Conservation (phyloP, 768 basidiomycete genomes). For the Mycena galericulata region DNA sequence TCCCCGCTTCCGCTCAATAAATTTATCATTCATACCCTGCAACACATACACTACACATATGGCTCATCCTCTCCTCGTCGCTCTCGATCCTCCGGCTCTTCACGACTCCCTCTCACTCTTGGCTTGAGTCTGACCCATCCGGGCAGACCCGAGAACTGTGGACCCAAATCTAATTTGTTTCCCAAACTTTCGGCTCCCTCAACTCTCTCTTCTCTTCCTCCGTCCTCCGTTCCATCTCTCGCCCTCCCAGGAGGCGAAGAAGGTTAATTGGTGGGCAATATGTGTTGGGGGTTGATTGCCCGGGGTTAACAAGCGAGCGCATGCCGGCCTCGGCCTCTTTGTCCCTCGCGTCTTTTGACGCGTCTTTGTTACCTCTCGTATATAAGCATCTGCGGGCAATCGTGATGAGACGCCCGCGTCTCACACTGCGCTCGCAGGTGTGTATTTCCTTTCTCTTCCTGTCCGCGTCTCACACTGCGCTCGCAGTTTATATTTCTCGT, state of each 20-base stretch:
- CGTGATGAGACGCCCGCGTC: too few species aligned
- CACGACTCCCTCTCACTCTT: not conserved
- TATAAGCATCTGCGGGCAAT: too few species aligned
- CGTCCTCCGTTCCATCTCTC: too few species aligned
- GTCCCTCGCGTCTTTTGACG: not conserved
- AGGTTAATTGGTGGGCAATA: not conserved
- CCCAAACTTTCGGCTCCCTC: not conserved
- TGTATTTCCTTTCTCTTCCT: too few species aligned
- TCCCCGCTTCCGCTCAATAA: too few species aligned
- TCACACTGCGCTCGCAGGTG: too few species aligned
- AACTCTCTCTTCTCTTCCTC: too few species aligned
- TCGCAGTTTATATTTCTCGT: too few species aligned
- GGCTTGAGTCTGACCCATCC: slow-evolving; percentile 2
- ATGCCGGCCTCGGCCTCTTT: not conserved
- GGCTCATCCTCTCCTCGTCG: slow-evolving; percentile 7
- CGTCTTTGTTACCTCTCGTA: too few species aligned
- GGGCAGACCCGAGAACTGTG: not conserved
- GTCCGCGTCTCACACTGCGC: too few species aligned
- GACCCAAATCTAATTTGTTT: not conserved
- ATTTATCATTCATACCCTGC: too few species aligned
- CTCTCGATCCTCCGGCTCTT: slow-evolving; percentile 5
- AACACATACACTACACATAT: not conserved
- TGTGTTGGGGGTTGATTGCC: not conserved
- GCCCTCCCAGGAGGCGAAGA: not conserved
- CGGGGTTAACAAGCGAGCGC: slow-evolving; percentile 1